Conservation (phyloP, 352 stramenopile species). For the Globisporangium alternatum region DNA sequence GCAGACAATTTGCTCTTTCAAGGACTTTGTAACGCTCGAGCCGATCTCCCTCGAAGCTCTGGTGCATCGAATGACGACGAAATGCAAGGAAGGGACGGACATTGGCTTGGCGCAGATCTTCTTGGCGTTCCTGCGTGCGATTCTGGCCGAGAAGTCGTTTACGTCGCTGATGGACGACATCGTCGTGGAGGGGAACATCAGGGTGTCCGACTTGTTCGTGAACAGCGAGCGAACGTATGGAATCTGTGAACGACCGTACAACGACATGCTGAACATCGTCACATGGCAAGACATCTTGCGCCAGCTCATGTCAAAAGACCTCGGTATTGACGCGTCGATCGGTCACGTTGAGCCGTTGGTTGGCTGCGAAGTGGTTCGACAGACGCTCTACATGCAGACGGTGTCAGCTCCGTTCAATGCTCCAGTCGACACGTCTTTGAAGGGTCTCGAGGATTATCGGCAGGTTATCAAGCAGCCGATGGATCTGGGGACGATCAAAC, state of each 20-base stretch:
- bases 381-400: conserved; percentile 82
- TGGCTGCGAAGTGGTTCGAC: conserved; percentile 74
- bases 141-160: conserved; percentile 78
- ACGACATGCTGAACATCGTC: conserved; percentile 74
- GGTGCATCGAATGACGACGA: conserved; percentile 44
- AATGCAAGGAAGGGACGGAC: conserved; percentile 39
- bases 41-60: conserved; percentile 63
- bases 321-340: conserved; percentile 71
- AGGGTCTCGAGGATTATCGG: conserved; percentile 86
- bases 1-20: conserved; percentile 78
- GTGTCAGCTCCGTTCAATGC: conserved; percentile 78
- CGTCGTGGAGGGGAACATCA: conserved; percentile 78
- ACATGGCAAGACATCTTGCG: conserved; percentile 85
- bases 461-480: conserved; percentile 88
- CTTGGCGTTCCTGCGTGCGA: conserved; percentile 64
- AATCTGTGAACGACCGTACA: conserved; percentile 61
- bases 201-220: conserved; percentile 74
- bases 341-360: conserved; percentile 70
- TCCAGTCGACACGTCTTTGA: conserved; percentile 73
- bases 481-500: conserved; percentile 88
- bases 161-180: conserved; percentile 73
- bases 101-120: conserved; percentile 65
- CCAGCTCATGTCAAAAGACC: conserved; percentile 78
- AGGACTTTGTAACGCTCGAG: conserved; percentile 59
- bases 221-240: conserved; percentile 73